phyloP scores from a whole-genome alignment of 2,329 filamentous ascomycete genomes.

The Fusarium liriodendri region DNA sequence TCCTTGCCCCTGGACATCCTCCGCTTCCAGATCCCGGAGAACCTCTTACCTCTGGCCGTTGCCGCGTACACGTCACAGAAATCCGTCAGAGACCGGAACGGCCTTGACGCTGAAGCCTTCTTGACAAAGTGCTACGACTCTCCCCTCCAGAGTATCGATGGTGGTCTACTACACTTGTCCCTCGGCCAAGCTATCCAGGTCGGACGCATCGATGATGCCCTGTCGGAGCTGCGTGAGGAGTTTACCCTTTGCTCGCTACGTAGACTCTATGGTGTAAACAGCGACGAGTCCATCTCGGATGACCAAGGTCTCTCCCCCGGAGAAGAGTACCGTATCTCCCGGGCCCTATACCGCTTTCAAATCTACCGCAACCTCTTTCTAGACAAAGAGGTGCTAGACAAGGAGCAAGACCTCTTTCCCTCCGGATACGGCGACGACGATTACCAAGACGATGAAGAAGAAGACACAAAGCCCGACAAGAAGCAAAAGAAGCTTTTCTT shows the following conservation, averaged over 20 bases:
- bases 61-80: slow-evolving; percentile 28
- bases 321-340: slow-evolving; percentile 29
- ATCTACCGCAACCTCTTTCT: slow-evolving; percentile 38
- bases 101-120: slow-evolving; percentile 16
- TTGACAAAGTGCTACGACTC: slow-evolving; percentile 27
- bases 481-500: slow-evolving; percentile 37
- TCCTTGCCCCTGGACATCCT: slow-evolving; percentile 32
- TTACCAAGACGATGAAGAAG: background rate
- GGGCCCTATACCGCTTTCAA: slow-evolving; percentile 39
- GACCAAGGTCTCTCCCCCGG: slow-evolving; percentile 6
- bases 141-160: slow-evolving; percentile 13
- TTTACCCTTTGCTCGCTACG: slow-evolving; percentile 19
- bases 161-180: slow-evolving; percentile 11
- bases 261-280: slow-evolving; percentile 28
- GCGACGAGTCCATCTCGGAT: slow-evolving; percentile 6
- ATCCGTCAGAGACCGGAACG: slow-evolving; percentile 8
- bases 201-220: slow-evolving; percentile 21
- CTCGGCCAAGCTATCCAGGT: slow-evolving; percentile 31
- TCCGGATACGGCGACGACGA: background rate
- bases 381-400: slow-evolving; percentile 1
- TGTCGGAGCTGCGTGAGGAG: slow-evolving; percentile 14
- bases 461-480: background rate
- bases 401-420: slow-evolving; percentile 9
- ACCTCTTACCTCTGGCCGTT: slow-evolving; percentile 28
- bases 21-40: slow-evolving; percentile 28